These are phyloP conservation scores for Curvularia sp. DNA, from an alignment of 2,329 filamentous ascomycete genomes.

Conservation along the genomic window DNA sequence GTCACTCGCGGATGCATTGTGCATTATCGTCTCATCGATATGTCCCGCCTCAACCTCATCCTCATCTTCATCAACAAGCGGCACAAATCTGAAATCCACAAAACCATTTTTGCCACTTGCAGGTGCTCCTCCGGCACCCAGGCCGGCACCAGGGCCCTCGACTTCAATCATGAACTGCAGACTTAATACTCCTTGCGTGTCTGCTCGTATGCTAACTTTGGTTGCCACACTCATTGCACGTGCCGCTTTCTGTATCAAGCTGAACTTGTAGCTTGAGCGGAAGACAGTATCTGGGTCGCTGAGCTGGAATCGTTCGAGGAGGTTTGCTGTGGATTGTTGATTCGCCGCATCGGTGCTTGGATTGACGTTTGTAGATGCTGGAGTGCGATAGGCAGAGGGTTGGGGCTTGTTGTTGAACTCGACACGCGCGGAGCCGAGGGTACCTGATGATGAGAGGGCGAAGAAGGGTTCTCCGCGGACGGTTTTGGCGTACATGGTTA, in stretches of 20 bases:
- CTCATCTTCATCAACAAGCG: constrained; percentile 65
- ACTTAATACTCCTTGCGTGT: constrained; percentile 88
- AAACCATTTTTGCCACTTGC: constrained; percentile 64
- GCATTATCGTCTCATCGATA: constrained; percentile 29
- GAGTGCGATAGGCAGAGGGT: constrained; percentile 22
- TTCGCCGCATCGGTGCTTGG: constrained; percentile 10
- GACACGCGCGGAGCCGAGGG: constrained; percentile 66
- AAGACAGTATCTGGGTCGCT: constrained; percentile 34
- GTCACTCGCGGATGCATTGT: constrained; percentile 16
- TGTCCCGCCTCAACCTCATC: constrained; percentile 25
- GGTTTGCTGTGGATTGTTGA: constrained; percentile 29
- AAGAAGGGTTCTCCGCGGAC: constrained; percentile 66
- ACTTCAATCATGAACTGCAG: constrained; percentile 96
- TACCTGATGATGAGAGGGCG: constrained; percentile 70
- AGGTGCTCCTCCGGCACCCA: constrained; percentile 52
- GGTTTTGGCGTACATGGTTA: constrained; percentile 63
- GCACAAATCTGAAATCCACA: constrained; percentile 83
- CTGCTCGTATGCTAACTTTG: constrained; percentile 90
- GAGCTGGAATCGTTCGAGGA: constrained; percentile 79
- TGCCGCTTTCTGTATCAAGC: constrained; percentile 81
- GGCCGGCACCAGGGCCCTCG: constrained; percentile 53
- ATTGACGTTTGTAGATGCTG: constrained; percentile 21
- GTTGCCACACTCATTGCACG: constrained; percentile 92
- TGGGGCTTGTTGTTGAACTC: constrained; percentile 61
- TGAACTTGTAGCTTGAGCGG: constrained; percentile 79